phyloP scores from a whole-genome alignment of 352 stramenopile genomes.

The Thalassiosira sp. region DNA sequence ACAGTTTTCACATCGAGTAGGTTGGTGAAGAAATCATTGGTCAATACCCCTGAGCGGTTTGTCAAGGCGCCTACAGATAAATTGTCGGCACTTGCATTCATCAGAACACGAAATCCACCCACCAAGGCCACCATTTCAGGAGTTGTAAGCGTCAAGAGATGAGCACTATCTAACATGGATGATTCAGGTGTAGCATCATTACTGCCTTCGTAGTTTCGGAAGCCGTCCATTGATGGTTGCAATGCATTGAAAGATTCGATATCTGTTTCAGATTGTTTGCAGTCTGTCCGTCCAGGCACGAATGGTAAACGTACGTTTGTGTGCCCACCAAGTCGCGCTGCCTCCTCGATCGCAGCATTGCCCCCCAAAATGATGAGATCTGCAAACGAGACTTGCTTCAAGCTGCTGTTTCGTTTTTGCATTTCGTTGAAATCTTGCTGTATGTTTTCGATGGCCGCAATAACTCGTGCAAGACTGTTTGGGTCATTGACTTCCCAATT shows the following conservation, averaged over 20 bases:
- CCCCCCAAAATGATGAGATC: constrained; percentile 79
- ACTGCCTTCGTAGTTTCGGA: constrained; percentile 71
- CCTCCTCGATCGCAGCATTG: constrained; percentile 66
- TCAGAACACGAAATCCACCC: constrained; percentile 73
- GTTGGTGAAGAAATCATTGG: constrained; percentile 79
- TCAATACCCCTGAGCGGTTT: constrained; percentile 51
- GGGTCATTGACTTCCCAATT: constrained; percentile 77
- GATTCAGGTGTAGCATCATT: constrained; percentile 34
- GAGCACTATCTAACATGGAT: constrained; percentile 68
- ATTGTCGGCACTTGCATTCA: constrained; percentile 58
- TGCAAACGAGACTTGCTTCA: constrained; percentile 67
- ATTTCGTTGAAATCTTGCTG: constrained; percentile 54
- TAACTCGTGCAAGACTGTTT: constrained; percentile 54
- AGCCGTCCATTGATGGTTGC: constrained; percentile 66
- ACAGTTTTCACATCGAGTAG: constrained; percentile 64
- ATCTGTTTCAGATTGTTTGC: constrained; percentile 67
- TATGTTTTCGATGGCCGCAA: constrained; percentile 56
- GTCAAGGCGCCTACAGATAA: constrained; percentile 62
- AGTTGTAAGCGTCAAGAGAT: constrained; percentile 65
- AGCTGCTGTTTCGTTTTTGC: constrained; percentile 14
- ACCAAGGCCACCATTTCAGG: constrained; percentile 79
- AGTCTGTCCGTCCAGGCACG: constrained; percentile 67
- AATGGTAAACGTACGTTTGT: constrained; percentile 64
- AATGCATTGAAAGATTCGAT: constrained; percentile 62
- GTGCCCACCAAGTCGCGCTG: constrained; percentile 50